phyloP scores from a whole-genome alignment of 148 eudicot genomes.

The Euryodendron excelsum region DNA sequence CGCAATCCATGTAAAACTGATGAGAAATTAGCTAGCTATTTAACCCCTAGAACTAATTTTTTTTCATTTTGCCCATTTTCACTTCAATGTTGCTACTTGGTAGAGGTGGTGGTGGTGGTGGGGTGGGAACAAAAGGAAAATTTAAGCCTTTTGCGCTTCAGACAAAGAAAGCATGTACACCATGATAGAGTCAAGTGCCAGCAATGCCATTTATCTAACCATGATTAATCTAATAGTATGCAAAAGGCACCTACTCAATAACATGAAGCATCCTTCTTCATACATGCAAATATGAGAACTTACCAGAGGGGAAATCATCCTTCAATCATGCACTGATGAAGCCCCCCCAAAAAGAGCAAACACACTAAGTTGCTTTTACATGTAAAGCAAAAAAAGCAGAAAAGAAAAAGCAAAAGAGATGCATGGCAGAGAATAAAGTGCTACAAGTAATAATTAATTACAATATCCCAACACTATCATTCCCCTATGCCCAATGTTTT shows the following conservation, averaged over 20 bases:
- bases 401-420: not conserved
- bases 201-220: not conserved
- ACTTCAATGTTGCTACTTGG: not conserved
- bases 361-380: conserved; percentile 4
- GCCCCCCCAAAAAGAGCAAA: not conserved
- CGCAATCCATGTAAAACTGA: not conserved
- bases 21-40: not conserved
- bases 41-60: too few relatives aligned
- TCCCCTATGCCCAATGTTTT: not conserved
- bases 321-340: conserved; percentile 5
- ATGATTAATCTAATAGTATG: not conserved
- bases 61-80: too few relatives aligned
- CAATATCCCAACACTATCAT: not conserved
- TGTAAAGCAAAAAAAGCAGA: not conserved
- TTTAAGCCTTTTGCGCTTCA: not conserved
- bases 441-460: not conserved
- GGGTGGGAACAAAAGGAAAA: not conserved
- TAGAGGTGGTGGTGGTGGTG: not conserved
- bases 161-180: not conserved
- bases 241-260: conserved; percentile 8
- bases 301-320: conserved; percentile 3
- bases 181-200: conserved; percentile 5
- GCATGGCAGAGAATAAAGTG: not conserved
- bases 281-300: not conserved
- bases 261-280: not conserved